Percentiles rank a stretch among this genome's conserved stretches.
phyloP scores from a whole-genome alignment of 306 rosid genomes.

The Acacia crassicarpa region DNA sequence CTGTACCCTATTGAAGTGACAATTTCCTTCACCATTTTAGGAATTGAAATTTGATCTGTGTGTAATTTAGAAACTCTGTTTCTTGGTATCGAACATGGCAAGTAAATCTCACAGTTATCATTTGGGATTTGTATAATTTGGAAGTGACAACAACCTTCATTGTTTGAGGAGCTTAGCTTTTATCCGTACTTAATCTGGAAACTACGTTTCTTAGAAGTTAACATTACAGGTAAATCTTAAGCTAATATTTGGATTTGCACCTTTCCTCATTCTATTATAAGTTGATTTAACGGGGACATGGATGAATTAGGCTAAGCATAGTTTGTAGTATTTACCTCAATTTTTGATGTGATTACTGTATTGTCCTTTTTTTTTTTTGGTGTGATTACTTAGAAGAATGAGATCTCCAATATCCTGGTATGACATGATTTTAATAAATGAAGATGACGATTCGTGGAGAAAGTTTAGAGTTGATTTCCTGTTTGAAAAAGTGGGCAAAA shows the following conservation, averaged over 20 bases:
- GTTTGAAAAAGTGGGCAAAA: background rate
- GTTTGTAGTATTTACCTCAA: conserved; percentile 1
- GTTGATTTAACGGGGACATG: conserved; percentile 1
- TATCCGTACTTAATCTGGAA: background rate
- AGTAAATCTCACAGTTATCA: background rate
- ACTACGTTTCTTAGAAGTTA: background rate
- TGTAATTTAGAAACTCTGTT: background rate
- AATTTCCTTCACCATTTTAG: background rate
- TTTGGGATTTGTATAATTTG: background rate
- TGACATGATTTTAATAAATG: background rate
- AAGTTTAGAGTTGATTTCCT: background rate
- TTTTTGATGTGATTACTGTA: background rate
- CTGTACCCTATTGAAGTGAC: background rate
- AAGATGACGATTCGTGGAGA: background rate
- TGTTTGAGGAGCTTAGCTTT: background rate
- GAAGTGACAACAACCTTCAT: background rate
- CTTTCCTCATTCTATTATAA: background rate
- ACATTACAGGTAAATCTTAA: background rate
- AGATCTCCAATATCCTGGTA: background rate
- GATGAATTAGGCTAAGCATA: background rate
- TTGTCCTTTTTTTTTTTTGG: background rate
- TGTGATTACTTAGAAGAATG: background rate
- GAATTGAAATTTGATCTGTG: background rate
- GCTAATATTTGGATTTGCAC: background rate
- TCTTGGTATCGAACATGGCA: conserved; percentile 14